Conservation (phyloP, 805 yeast species). For the Candida caryicola region DNA sequence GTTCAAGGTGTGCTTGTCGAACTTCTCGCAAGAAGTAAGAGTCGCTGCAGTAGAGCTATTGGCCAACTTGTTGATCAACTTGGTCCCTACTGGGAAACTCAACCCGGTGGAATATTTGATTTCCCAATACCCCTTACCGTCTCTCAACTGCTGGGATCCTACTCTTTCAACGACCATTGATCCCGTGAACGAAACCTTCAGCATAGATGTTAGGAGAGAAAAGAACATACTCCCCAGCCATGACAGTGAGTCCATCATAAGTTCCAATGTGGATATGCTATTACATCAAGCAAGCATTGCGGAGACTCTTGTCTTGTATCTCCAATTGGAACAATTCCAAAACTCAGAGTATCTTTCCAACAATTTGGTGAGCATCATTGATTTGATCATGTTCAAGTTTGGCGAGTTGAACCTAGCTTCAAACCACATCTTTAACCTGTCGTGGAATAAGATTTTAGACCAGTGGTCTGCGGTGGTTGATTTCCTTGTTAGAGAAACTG, state of each 20-base stretch:
- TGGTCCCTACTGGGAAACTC: conserved; percentile 39
- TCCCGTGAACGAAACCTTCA: conserved; percentile 17
- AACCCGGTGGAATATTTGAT: conserved; percentile 34
- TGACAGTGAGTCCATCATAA: conserved; percentile 27
- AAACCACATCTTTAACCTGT: conserved; percentile 29
- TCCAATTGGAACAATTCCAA: conserved; percentile 42
- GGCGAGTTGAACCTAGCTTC: conserved; percentile 17
- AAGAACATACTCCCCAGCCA: conserved; percentile 20
- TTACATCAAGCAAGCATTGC: conserved; percentile 30
- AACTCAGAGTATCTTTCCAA: conserved; percentile 33
- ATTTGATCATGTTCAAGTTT: conserved; percentile 29
- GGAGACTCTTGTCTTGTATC: conserved; percentile 34
- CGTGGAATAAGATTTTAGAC: conserved; percentile 28
- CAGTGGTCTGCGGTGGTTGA: conserved; percentile 31
- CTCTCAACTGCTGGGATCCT: conserved; percentile 28
- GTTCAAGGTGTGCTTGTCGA: conserved; percentile 28
- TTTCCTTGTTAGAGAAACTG: conserved; percentile 34
- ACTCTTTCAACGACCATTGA: conserved; percentile 17
- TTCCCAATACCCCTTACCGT: conserved; percentile 30
- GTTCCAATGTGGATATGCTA: conserved; percentile 16
- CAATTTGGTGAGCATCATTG: conserved; percentile 27
- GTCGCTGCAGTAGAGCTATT: conserved; percentile 36
- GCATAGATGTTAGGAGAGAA: conserved; percentile 16
- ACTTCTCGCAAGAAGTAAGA: conserved; percentile 34
- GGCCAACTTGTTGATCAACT: conserved; percentile 32